These are phyloP conservation scores for Coemansia sp. DNA, from an alignment of 192 early-diverging fungal genomes.

Conservation along the genomic window DNA sequence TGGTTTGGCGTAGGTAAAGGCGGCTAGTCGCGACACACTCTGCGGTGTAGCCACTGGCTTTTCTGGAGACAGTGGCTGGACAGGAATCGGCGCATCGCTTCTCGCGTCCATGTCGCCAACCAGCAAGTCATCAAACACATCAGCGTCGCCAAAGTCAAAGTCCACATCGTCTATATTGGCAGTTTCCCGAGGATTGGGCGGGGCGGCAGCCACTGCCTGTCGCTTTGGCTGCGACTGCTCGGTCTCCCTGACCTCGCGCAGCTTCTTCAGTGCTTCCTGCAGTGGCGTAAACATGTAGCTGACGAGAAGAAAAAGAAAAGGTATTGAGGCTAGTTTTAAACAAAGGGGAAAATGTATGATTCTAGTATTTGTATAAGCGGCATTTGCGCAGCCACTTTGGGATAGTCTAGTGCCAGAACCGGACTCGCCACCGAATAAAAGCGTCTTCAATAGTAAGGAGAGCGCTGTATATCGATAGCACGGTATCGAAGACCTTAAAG, in stretches of 20 bases:
- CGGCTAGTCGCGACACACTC: background rate
- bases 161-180: constrained; percentile 10
- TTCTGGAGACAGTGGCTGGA: background rate
- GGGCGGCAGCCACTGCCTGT: background rate
- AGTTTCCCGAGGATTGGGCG: background rate
- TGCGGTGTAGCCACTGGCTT: background rate
- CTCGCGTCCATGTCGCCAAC: background rate
- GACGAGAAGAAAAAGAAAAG: background rate
- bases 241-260: constrained; percentile 23
- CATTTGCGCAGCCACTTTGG: background rate
- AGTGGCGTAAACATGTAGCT: constrained; percentile 35
- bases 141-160: constrained; percentile 22
- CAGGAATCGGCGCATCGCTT: background rate
- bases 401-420: background rate
- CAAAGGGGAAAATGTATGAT: background rate
- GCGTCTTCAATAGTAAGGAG: constrained; percentile 20
- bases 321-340: no score
- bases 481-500: constrained; percentile 24
- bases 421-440: constrained; percentile 18
- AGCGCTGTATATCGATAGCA: constrained; percentile 12
- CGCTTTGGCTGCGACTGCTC: constrained; percentile 25
- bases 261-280: constrained; percentile 35
- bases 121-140: constrained; percentile 23
- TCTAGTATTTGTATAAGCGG: background rate
- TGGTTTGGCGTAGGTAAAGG: background rate